Base-by-base conservation (phyloP, 2,329 filamentous ascomycete species). In the Colletotrichum plurivorum region DNA sequence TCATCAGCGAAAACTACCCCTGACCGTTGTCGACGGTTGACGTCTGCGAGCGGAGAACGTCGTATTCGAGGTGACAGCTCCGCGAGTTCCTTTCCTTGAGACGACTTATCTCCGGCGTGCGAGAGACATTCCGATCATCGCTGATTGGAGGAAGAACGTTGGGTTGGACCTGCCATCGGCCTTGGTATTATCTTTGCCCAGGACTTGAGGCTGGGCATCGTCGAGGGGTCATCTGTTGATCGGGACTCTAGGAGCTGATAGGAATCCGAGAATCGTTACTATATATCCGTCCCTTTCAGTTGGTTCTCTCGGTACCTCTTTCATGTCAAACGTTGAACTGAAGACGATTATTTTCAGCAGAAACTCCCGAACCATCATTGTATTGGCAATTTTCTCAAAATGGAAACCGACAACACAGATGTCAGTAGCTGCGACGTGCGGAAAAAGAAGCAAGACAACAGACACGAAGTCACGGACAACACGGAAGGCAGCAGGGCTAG, bases 1-100 rank as follows among this genome's bases (percentile, higher is more conserved):
- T 36, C 25, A 13, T 31, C 36, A n/a, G 41, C 41, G 41, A 43
- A n/a, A 43, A 15, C 9, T 36, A 2, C 15, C 41, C 41, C 41
- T 43, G 41, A 43, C 4, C 41, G 41, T n/a, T 43, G 41, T 15
- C 13, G n/a, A 36, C 10, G 4, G 20, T 52, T 27, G 57, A 43
- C 31, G 4, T 51, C 31, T 16, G 31, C 18, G 25, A 43, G 57
- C 46, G 57, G 57, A 52, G 57, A 20, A 60, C 46, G 46, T 60
- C 41, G 46, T 46, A 60, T 45, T 43, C 15, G 46, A 9, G n/a
- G 7, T 18, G 22, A 22, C 9, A n/a, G n/a, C 20, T 60, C 48
- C 48, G 46, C 18, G 20, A 16, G 18, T 15, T 9, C 20, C 31
- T 52, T 36, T 52, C 46, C 46, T 60, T 52, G 36, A 43, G 46